Evolutionary conservation across 2,329 filamentous ascomycete species (phyloP).

Genomic region (Gnomoniopsis sp.): DNA sequence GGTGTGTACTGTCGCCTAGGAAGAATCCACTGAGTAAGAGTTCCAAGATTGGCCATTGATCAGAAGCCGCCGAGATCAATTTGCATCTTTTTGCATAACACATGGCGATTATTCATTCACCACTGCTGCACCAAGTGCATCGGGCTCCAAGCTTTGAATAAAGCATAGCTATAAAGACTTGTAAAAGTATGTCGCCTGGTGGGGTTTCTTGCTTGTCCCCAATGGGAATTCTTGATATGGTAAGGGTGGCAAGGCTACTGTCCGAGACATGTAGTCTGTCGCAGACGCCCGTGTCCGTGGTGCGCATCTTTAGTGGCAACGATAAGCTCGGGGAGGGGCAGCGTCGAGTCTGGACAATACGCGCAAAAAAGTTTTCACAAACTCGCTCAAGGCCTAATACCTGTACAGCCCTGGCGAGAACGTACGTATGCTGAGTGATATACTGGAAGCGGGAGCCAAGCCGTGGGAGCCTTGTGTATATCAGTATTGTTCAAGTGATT

Average conservation of each 20-base stretch:
- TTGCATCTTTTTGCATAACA: too few species aligned
- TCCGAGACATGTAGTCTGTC: slow-evolving; percentile 86
- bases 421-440: slow-evolving; percentile 67
- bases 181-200: too few species aligned
- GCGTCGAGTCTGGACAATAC: slow-evolving; percentile 76
- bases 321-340: slow-evolving; percentile 90
- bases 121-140: too few species aligned
- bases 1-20: too few species aligned
- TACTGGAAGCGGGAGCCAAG: slow-evolving; percentile 56
- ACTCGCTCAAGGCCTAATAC: slow-evolving; percentile 91
- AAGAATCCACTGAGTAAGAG: too few species aligned
- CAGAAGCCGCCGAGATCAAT: too few species aligned
- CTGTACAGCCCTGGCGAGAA: slow-evolving; percentile 76
- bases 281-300: slow-evolving; percentile 84
- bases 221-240: too few species aligned
- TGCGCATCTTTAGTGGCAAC: slow-evolving; percentile 86
- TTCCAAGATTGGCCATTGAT: too few species aligned
- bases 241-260: slow-evolving; percentile 81
- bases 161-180: too few species aligned
- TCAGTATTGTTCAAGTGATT: slow-evolving; percentile 71
- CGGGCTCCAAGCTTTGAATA: too few species aligned
- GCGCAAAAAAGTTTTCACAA: slow-evolving; percentile 74
- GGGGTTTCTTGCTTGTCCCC: too few species aligned
- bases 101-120: too few species aligned
- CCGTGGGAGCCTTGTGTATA: slow-evolving; percentile 65